Conservation (phyloP, 2,329 filamentous ascomycete genomes). For the Xylariaceae sp. region DNA sequence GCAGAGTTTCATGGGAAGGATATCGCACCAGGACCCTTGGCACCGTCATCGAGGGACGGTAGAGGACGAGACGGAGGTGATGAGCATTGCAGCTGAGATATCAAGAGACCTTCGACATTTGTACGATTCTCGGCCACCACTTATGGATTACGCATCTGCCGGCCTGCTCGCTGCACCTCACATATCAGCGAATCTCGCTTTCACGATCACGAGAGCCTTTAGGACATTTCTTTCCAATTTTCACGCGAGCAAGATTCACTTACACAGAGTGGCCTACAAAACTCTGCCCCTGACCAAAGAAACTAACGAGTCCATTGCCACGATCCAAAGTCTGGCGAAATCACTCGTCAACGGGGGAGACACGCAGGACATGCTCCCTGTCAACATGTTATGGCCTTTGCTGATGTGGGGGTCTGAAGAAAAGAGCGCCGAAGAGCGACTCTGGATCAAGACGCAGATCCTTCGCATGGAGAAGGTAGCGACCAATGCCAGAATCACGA, state of each 20-base stretch:
- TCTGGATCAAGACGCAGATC: constrained; percentile 48
- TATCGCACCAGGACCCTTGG: constrained; percentile 53
- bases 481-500: constrained; percentile 39
- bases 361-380: constrained; percentile 42
- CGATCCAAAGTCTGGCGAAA: constrained; percentile 43
- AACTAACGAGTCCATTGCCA: constrained; percentile 41
- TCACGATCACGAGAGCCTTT: constrained; percentile 48
- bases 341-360: constrained; percentile 40
- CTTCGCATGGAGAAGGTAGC: constrained; percentile 41
- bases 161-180: constrained; percentile 45
- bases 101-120: constrained; percentile 45
- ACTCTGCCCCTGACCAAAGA: constrained; percentile 48
- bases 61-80: constrained; percentile 54
- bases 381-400: constrained; percentile 54
- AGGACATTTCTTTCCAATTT: constrained; percentile 54
- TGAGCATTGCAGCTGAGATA: constrained; percentile 49
- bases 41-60: constrained; percentile 52
- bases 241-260: constrained; percentile 49
- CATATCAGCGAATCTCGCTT: constrained; percentile 43
- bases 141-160: constrained; percentile 53
- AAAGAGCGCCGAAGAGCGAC: constrained; percentile 41
- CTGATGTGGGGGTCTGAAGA: constrained; percentile 54
- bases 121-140: constrained; percentile 44
- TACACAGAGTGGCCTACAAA: constrained; percentile 52
- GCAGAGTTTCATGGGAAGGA: constrained; percentile 52